Evolutionary conservation across 176 grass and related monocot genomes (phyloP).

Genomic region (Areca catechu): DNA sequence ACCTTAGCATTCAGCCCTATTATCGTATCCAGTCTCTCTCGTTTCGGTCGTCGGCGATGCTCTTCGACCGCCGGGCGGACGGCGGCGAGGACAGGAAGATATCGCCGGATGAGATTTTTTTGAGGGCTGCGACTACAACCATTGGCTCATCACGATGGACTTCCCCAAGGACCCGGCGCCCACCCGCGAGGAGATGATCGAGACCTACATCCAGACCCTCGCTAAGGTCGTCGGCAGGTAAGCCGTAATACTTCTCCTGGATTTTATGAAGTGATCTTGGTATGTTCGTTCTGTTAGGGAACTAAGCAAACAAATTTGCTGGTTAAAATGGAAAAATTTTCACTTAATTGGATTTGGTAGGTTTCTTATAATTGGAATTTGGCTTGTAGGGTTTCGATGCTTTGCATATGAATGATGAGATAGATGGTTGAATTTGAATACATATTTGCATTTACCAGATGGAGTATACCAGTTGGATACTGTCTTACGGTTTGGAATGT

Average conservation of each 20-base stretch:
- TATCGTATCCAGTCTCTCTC: constrained; percentile 8
- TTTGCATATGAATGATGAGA: too few species aligned
- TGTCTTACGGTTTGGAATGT: too few species aligned
- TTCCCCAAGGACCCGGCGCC: constrained; percentile 80
- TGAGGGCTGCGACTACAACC: constrained; percentile 93
- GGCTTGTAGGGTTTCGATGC: too few species aligned
- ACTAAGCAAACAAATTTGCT: too few species aligned
- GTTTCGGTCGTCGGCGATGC: constrained; percentile 45
- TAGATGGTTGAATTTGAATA: too few species aligned
- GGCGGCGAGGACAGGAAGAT: constrained; percentile 34
- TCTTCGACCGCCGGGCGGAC: constrained; percentile 24
- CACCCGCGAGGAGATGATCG: constrained; percentile 84
- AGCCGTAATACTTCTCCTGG: not conserved
- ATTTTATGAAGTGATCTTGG: too few species aligned
- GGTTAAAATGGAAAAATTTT: too few species aligned
- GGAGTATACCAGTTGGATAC: too few species aligned
- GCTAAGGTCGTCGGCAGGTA: constrained; percentile 93
- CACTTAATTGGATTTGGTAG: too few species aligned
- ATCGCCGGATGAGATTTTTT: constrained; percentile 74
- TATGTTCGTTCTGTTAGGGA: too few species aligned
- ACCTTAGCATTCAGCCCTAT: not conserved
- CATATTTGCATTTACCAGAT: too few species aligned
- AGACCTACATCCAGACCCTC: constrained; percentile 84
- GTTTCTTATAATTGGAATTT: too few species aligned
- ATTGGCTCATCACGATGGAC: constrained; percentile 99